These are phyloP conservation scores for Xanthoconium purpureum DNA, from an alignment of 768 basidiomycete genomes.

Conservation along the genomic window DNA sequence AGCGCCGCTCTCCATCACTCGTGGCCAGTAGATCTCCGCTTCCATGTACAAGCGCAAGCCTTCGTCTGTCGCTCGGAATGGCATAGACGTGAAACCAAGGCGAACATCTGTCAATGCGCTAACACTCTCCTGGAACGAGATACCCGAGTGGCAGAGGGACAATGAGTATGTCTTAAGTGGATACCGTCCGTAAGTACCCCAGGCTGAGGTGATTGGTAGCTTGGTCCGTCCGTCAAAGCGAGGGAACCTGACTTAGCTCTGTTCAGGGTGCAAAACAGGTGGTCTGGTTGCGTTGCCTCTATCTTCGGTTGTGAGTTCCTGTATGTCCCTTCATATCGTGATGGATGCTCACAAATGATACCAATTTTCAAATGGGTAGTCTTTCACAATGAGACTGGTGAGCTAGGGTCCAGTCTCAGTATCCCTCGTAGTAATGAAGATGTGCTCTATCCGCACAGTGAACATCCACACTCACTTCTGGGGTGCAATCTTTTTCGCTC, in stretches of 20 bases:
- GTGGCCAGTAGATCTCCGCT: neutral
- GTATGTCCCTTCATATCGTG: slow-evolving; percentile 7
- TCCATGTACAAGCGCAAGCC: slow-evolving; percentile 17
- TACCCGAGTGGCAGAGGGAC: slow-evolving; percentile 69
- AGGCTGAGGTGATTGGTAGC: neutral
- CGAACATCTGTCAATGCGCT: neutral
- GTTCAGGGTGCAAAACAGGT: slow-evolving; percentile 54
- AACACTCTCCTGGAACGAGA: slow-evolving; percentile 53
- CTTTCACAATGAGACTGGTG: slow-evolving; percentile 77
- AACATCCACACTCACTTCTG: slow-evolving; percentile 85
- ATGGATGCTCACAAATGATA: slow-evolving; percentile 12
- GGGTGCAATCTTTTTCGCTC: slow-evolving; percentile 60
- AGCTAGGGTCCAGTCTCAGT: slow-evolving; percentile 9
- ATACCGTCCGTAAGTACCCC: slow-evolving; percentile 56
- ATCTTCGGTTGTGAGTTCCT: slow-evolving; percentile 60
- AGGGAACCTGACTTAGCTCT: neutral
- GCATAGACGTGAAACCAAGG: neutral
- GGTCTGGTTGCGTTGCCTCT: slow-evolving; percentile 60
- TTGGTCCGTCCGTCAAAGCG: slow-evolving; percentile 1
- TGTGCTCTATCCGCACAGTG: slow-evolving; percentile 41
- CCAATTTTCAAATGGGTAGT: slow-evolving; percentile 40
- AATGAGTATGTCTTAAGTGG: slow-evolving; percentile 71
- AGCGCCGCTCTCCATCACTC: neutral
- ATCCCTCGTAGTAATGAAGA: slow-evolving; percentile 1
- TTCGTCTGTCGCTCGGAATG: slow-evolving; percentile 9